Evolutionary conservation across 768 basidiomycete species (phyloP).

Genomic region (Tubosaeta brunneosetosa): DNA sequence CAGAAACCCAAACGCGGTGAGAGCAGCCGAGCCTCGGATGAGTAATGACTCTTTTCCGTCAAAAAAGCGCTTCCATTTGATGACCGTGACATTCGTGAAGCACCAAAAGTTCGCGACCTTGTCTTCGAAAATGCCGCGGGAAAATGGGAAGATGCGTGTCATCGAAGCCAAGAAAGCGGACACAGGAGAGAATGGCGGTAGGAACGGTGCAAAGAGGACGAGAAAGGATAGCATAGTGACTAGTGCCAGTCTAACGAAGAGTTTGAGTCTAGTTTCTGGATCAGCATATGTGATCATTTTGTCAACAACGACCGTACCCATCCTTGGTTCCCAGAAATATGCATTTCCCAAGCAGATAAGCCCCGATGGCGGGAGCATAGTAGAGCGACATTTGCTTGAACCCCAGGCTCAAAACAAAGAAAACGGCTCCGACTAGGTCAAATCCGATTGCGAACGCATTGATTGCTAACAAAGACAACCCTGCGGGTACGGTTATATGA

Average conservation of each 20-base stretch:
- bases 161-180: slow-evolving; percentile 58
- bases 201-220: slow-evolving; percentile 74
- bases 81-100: slow-evolving; percentile 69
- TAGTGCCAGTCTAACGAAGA: slow-evolving; percentile 64
- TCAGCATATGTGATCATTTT: slow-evolving; percentile 3
- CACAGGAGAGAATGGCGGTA: slow-evolving; percentile 58
- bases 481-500: slow-evolving; percentile 31
- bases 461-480: slow-evolving; percentile 64
- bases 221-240: slow-evolving; percentile 61
- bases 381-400: slow-evolving; percentile 98
- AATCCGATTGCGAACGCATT: slow-evolving; percentile 63
- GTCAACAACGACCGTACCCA: slow-evolving; percentile 49
- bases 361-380: slow-evolving; percentile 89
- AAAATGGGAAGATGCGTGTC: slow-evolving; percentile 85
- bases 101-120: slow-evolving; percentile 99
- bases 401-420: slow-evolving; percentile 78
- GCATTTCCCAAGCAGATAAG: slow-evolving; percentile 88
- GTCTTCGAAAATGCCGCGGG: slow-evolving; percentile 88
- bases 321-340: slow-evolving; percentile 63
- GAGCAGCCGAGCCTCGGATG: slow-evolving; percentile 57
- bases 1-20: slow-evolving; percentile 70
- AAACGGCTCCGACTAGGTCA: slow-evolving; percentile 72
- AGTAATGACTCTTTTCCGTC: slow-evolving; percentile 44
- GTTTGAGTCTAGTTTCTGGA: slow-evolving; percentile 30
- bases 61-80: slow-evolving; percentile 69